Conservation (phyloP, 2,329 filamentous ascomycete genomes). For the Zymoseptoria crescenta region DNA sequence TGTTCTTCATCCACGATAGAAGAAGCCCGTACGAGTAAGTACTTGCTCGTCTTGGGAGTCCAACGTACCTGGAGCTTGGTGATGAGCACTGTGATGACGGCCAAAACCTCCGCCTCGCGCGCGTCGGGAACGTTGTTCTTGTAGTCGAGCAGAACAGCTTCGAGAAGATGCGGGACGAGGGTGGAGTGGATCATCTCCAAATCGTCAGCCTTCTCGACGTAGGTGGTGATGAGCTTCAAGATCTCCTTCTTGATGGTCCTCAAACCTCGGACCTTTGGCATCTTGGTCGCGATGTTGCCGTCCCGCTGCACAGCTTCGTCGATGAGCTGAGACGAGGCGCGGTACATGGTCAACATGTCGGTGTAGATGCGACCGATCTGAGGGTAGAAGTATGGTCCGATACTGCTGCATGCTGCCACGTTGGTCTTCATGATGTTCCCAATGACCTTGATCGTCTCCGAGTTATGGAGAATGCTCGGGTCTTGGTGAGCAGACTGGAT, state of each 20-base stretch:
- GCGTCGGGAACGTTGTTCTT: constrained; percentile 94
- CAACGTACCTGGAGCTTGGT: constrained; percentile 87
- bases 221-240: constrained; percentile 93
- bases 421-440: constrained; percentile 99
- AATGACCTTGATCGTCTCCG: constrained; percentile 95
- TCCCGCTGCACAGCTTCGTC: constrained; percentile 84
- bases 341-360: constrained; percentile 99
- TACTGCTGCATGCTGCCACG: constrained; percentile 93
- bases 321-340: constrained; percentile 90
- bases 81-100: constrained; percentile 96
- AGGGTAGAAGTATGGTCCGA: constrained; percentile 94
- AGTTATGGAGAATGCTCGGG: constrained; percentile 78
- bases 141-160: constrained; percentile 91
- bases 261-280: constrained; percentile 88
- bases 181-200: constrained; percentile 84
- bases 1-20: constrained; percentile 15
- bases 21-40: constrained; percentile 35
- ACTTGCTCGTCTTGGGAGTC: constrained; percentile 45
- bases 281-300: constrained; percentile 90
- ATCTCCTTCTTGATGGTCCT: constrained; percentile 99
- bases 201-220: constrained; percentile 96
- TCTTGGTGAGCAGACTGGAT: constrained; percentile 81
- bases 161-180: constrained; percentile 91
- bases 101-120: constrained; percentile 90
- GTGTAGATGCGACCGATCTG: constrained; percentile 97